These are phyloP conservation scores for Aspergillus persii DNA, from an alignment of 2,329 filamentous ascomycete species.

Conservation along the genomic window DNA sequence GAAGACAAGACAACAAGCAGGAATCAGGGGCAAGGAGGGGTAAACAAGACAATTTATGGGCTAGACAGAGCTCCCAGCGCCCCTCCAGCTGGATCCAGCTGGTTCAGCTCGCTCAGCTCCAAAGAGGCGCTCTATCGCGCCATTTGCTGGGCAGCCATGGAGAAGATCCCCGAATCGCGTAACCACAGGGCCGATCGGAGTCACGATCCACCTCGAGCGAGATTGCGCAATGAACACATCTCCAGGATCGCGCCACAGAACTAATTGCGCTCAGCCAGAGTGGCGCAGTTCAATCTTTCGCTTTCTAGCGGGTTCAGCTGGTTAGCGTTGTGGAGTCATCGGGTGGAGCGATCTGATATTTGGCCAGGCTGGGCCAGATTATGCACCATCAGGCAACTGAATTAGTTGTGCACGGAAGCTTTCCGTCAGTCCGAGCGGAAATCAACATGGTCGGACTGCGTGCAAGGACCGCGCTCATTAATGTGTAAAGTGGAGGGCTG, in stretches of 20 bases:
- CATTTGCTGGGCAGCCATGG: not conserved
- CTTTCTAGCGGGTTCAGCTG: too few relatives aligned
- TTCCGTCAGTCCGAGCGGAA: too few relatives aligned
- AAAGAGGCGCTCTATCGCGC: not conserved
- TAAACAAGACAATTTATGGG: not conserved
- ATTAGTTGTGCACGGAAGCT: too few relatives aligned
- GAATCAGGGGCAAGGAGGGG: not conserved
- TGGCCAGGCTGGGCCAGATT: too few relatives aligned
- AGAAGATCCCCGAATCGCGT: not conserved
- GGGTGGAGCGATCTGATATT: too few relatives aligned
- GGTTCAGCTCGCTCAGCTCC: not conserved
- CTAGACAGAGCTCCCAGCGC: not conserved
- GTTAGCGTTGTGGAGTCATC: too few relatives aligned
- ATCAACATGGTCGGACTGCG: too few relatives aligned
- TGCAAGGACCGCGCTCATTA: too few relatives aligned
- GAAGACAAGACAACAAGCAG: not conserved
- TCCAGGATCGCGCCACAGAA: too few relatives aligned
- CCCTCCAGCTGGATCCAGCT: not conserved
- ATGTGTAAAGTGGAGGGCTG: too few relatives aligned
- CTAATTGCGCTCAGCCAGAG: not conserved
- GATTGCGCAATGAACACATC: not conserved
- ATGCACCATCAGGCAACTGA: too few relatives aligned
- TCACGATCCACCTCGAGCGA: not conserved
- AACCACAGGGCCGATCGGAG: not conserved
- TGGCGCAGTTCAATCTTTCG: too few relatives aligned